phyloP scores from a whole-genome alignment of 768 basidiomycete genomes.

The Dictyophora rubrovolvata region DNA sequence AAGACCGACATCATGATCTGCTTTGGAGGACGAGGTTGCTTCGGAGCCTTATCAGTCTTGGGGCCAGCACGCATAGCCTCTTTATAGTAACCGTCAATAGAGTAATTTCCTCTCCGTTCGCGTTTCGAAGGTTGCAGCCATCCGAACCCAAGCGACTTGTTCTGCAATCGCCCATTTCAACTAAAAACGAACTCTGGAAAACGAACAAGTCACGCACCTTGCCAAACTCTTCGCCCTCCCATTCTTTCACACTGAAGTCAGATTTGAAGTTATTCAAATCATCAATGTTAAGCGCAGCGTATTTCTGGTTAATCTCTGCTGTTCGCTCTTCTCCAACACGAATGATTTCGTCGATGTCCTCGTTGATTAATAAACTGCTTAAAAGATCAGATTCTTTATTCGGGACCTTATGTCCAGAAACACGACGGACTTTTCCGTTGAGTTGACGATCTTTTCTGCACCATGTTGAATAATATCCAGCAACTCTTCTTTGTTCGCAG shows the following conservation, averaged over 20 bases:
- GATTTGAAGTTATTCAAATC: conserved; percentile 96
- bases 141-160: conserved; percentile 63
- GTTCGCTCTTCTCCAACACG: conserved; percentile 86
- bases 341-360: conserved; percentile 93
- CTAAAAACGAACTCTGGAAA: background rate
- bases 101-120: conserved; percentile 89
- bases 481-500: conserved; percentile 90
- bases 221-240: conserved; percentile 92
- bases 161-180: conserved; percentile 23
- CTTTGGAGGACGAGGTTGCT: conserved; percentile 79
- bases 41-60: conserved; percentile 61
- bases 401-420: conserved; percentile 1
- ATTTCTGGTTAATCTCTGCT: conserved; percentile 78
- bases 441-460: conserved; percentile 91
- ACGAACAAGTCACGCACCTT: conserved; percentile 37
- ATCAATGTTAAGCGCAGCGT: conserved; percentile 86
- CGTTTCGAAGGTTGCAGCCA: conserved; percentile 80
- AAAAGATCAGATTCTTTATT: background rate
- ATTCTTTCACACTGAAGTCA: conserved; percentile 82
- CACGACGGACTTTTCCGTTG: conserved; percentile 53
- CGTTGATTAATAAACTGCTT: conserved; percentile 61
- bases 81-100: conserved; percentile 92
- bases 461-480: conserved; percentile 98
- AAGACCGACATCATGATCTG: conserved; percentile 66
- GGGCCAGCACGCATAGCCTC: conserved; percentile 69